phyloP scores from a whole-genome alignment of 2,329 filamentous ascomycete species.

The Stagonosporopsis rhizophila region DNA sequence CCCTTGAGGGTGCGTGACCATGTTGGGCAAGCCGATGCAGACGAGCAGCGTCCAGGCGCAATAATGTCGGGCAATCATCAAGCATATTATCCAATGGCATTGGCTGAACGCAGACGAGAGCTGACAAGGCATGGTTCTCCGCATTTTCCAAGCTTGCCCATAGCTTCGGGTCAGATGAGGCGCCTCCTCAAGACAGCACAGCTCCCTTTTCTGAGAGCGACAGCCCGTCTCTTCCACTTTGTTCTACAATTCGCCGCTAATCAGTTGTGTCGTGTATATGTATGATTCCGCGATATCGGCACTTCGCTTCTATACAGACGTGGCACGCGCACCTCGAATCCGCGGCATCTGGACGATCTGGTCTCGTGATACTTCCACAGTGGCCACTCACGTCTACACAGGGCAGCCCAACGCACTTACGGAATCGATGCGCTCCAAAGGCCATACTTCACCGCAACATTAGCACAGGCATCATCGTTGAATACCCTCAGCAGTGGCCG shows the following conservation, averaged over 20 bases:
- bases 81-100: slow-evolving; percentile 11
- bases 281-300: slow-evolving; percentile 8
- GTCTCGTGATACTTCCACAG: slow-evolving; percentile 31
- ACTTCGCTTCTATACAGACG: slow-evolving; percentile 2
- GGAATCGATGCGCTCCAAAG: background rate
- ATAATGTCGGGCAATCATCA: slow-evolving; percentile 3
- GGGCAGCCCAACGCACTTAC: background rate
- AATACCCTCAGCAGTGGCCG: slow-evolving; percentile 2
- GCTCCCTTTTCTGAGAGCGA: slow-evolving; percentile 5
- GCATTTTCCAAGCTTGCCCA: slow-evolving; percentile 16
- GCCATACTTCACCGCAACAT: background rate
- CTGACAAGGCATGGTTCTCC: slow-evolving; percentile 18
- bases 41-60: slow-evolving; percentile 6
- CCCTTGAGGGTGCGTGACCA: slow-evolving; percentile 1
- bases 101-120: background rate
- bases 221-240: background rate
- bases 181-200: slow-evolving; percentile 8
- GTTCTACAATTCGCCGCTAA: background rate
- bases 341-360: slow-evolving; percentile 4
- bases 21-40: slow-evolving; percentile 7
- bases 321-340: slow-evolving; percentile 16
- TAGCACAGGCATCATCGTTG: slow-evolving; percentile 1
- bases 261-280: background rate
- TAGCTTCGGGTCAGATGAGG: slow-evolving; percentile 19
- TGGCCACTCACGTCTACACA: background rate